Base-by-base conservation (phyloP, 257 asterid genomes). In the Phtheirospermum japonicum region DNA sequence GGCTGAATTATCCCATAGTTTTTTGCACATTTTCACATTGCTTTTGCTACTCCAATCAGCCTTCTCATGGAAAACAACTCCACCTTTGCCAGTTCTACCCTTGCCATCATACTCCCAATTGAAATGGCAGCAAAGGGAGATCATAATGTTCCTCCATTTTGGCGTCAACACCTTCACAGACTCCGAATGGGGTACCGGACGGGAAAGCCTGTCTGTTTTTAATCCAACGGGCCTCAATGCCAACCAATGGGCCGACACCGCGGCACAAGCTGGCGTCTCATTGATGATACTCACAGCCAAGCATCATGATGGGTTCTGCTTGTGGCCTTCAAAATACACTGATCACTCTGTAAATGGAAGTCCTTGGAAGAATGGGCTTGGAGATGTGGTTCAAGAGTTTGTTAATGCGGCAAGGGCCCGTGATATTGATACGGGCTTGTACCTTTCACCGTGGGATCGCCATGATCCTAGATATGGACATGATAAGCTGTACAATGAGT, bases 361-460 rank as follows among this genome's bases (percentile, higher is more conserved):
- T 49, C 89, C 90, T 1, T 91, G 94, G 96, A 74, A 64, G 59
- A 69, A 77, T 39, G 98, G 98, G n/a, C 59, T 40, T 1, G 98
- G 98, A 0, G 94, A 91, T 52, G 95, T 91, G 10, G 80, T 91
- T 11, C 53, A 9, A 6, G 98, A 88, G 36, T 79, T 88, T 19
- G 87, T 74, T 14, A 11, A 53, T 5, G 96, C 98, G 0, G 84
- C 84, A 0, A 77, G 67, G 68, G 80, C 87, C 63, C 84, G 87
- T 0, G 83, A 84, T 8, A 69, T 91, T 0, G 95, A 91, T 26
- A 58, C 73, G 40, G 98, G 98, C 8, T 53, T 91, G 61, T 91
- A 91, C 62, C 96, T 91, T 18, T 91, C 98, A 0, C 98, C 98
- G 0, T 91, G 98, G 96, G 98, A 91, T 72, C 82, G 92, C 4